phyloP scores from a whole-genome alignment of 2,329 filamentous ascomycete species.

The Ilyonectria mors-panacis region DNA sequence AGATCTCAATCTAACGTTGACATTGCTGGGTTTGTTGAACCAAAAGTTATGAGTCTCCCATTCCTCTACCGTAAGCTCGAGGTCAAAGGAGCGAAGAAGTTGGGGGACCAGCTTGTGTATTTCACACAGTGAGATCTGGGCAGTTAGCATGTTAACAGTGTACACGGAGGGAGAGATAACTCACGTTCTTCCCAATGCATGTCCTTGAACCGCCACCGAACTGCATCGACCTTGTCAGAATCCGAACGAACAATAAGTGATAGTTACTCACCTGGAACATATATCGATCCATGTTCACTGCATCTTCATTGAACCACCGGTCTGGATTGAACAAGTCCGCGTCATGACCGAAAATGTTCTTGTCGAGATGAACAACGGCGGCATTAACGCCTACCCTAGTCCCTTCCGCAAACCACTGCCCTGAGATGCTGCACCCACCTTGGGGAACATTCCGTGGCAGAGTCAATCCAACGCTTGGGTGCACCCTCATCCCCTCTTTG shows the following conservation, averaged over 20 bases:
- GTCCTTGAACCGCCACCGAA: constrained; percentile 27
- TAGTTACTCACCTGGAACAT: constrained; percentile 3
- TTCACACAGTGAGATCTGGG: constrained; percentile 20
- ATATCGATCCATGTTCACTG: constrained; percentile 19
- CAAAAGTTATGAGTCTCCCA: constrained; percentile 7
- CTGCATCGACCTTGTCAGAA: neutral
- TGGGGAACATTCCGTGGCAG: neutral
- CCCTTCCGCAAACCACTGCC: constrained; percentile 2
- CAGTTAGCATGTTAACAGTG: neutral
- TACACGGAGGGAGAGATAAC: neutral
- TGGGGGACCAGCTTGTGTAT: constrained; percentile 25
- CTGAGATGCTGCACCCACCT: neutral
- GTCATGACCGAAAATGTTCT: constrained; percentile 23
- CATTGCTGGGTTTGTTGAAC: constrained; percentile 2
- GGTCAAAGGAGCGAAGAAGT: constrained; percentile 6
- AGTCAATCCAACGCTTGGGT: constrained; percentile 17
- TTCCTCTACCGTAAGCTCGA: neutral
- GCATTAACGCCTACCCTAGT: constrained; percentile 23
- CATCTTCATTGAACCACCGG: constrained; percentile 14
- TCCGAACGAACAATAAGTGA: neutral
- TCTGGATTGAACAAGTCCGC: constrained; percentile 25
- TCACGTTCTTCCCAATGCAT: constrained; percentile 26
- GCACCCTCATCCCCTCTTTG: constrained; percentile 20
- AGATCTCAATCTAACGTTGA: neutral
- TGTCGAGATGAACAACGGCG: constrained; percentile 21